phyloP scores from a whole-genome alignment of 2,329 filamentous ascomycete species.

The Botryosphaeria dothidea region DNA sequence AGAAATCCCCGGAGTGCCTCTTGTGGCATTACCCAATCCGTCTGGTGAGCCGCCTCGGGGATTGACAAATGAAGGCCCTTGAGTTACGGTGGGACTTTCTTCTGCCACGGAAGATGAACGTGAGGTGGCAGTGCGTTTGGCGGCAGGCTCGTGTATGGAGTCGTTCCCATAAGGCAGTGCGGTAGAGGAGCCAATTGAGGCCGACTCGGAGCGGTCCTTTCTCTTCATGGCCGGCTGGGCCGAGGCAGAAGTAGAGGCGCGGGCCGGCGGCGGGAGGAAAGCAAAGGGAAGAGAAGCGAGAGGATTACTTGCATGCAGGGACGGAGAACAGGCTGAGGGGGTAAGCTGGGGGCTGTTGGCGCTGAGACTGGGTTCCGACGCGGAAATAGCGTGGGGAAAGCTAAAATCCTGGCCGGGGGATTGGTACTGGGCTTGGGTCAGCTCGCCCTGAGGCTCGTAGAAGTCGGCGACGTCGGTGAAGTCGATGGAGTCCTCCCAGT shows the following conservation, averaged over 20 bases:
- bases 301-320: not conserved
- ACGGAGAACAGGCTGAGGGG: not conserved
- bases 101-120: conserved; percentile 12
- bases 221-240: conserved; percentile 12
- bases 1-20: conserved; percentile 18
- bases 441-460: conserved; percentile 49
- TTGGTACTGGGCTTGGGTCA: conserved; percentile 38
- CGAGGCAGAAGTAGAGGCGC: not conserved
- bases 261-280: not conserved
- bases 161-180: conserved; percentile 1
- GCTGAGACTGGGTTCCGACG: not conserved
- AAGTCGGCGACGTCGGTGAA: conserved; percentile 35
- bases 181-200: not conserved
- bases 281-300: not conserved
- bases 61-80: not conserved
- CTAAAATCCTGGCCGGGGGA: conserved; percentile 38
- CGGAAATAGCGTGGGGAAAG: conserved; percentile 33
- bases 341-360: not conserved
- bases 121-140: conserved; percentile 1
- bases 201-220: conserved; percentile 14
- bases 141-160: conserved; percentile 3
- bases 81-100: conserved; percentile 1
- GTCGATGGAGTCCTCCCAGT: conserved; percentile 40
- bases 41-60: not conserved
- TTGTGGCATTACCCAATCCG: not conserved